Evolutionary conservation across 345 rosid species (phyloP), one percentile per base, ranked within the genome.

Genomic region (Raphanus sativus): DNA sequence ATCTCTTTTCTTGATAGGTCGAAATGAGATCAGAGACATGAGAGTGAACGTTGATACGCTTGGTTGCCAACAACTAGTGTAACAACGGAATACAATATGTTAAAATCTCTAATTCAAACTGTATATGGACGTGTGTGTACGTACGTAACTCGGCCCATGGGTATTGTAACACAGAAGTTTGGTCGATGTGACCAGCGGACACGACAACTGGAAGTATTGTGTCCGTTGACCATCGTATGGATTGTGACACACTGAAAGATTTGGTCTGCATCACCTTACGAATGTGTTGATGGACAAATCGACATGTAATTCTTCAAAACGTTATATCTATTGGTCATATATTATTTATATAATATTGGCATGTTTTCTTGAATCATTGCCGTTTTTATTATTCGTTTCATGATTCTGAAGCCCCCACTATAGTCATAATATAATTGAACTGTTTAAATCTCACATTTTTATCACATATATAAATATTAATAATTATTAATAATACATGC

Each of bases 111-210:
- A n/a, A 8, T 9, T 4, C 16, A 40, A 45, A 13, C 21, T 1
- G 21, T 45, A 45, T n/a, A 13, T 40, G 52, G 6, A 13, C 52
- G 52, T 45, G 52, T 12, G 52, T 4, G 52, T 12, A 9, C 12
- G 45, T 8, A 12, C 15, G 52, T 45, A 16, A 4, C 16, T 45
- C 50, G 52, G 36, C 8, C 56, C 56, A 50, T 50, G 8, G 56
- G 3, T 15, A 50, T 10, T 8, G 54, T 13, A 4, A 45, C 54
- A 45, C 17, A 45, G 0, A 45, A 45, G 16, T 4, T 45, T 45
- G 54, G 54, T 45, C 54, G 54, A 68, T 10, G 62, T 62, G 74
- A 76, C 40, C n/a, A 69, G 55, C 55, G 69, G 74, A 26, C 54
- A 61, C 69, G 74, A 50, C 74, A n/a, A 9, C 60, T 48, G 15